These are phyloP conservation scores for Monilinia vaccinii-corymbosi DNA, from an alignment of 2,329 filamentous ascomycete species.

Conservation along the genomic window DNA sequence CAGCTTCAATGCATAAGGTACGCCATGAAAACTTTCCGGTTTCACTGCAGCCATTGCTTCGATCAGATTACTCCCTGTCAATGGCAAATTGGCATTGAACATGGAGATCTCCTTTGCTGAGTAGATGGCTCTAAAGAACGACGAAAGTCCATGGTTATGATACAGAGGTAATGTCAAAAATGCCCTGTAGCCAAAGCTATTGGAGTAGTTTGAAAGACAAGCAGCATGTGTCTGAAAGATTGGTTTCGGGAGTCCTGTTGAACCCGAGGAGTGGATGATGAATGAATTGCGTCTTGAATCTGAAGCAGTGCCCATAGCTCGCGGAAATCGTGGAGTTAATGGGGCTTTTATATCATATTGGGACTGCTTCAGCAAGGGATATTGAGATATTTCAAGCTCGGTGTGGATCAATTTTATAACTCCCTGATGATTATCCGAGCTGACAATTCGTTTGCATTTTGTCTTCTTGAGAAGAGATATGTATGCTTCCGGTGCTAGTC, in stretches of 20 bases:
- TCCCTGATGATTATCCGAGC: constrained; percentile 9
- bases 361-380: constrained; percentile 16
- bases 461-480: constrained; percentile 38
- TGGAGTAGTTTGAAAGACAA: constrained; percentile 28
- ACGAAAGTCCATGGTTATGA: constrained; percentile 50
- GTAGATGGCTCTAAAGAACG: constrained; percentile 44
- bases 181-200: constrained; percentile 18
- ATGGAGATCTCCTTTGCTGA: constrained; percentile 42
- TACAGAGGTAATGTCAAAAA: constrained; percentile 50
- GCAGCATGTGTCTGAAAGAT: constrained; percentile 40
- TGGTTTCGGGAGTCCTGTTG: constrained; percentile 51
- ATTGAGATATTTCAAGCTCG: constrained; percentile 18
- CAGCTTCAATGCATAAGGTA: constrained; percentile 57
- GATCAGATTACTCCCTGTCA: constrained; percentile 42
- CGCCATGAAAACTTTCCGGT: constrained; percentile 48
- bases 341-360: constrained; percentile 12
- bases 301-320: constrained; percentile 3
- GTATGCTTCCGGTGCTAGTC: constrained; percentile 43
- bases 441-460: constrained; percentile 12
- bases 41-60: constrained; percentile 34
- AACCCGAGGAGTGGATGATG: constrained; percentile 36
- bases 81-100: constrained; percentile 45
- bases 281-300: constrained; percentile 13
- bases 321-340: constrained; percentile 10
- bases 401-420: constrained; percentile 11